phyloP scores from a whole-genome alignment of 1,139 yeast genomes.

The Yamadazyma taylorii region DNA sequence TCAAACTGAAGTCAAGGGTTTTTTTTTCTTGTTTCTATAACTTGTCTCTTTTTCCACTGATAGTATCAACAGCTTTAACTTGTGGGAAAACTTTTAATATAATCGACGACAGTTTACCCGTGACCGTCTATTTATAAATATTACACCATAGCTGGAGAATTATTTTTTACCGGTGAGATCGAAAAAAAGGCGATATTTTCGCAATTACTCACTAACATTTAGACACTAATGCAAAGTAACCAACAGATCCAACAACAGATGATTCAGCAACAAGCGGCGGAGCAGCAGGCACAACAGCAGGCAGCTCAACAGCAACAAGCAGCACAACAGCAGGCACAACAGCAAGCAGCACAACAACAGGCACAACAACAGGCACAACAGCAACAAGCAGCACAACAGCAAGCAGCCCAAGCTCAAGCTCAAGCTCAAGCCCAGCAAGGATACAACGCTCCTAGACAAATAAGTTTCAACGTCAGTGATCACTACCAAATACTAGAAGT shows the following conservation, averaged over 20 bases:
- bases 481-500: slow-evolving; percentile 83
- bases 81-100: too few species aligned
- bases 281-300: slow-evolving; percentile 6
- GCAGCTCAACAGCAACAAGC: slow-evolving; percentile 9
- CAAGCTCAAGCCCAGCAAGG: slow-evolving; percentile 9
- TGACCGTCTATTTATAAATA: too few species aligned
- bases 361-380: slow-evolving; percentile 3
- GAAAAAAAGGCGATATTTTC: not conserved
- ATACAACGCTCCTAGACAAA: slow-evolving; percentile 36
- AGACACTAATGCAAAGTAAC: not conserved
- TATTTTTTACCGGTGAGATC: not conserved
- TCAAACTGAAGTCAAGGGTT: too few species aligned
- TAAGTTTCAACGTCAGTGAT: slow-evolving; percentile 83
- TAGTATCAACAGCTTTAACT: too few species aligned
- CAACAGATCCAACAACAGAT: not conserved
- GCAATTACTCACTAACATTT: not conserved
- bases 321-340: slow-evolving; percentile 4
- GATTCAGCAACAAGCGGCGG: slow-evolving; percentile 5
- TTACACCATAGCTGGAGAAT: too few species aligned
- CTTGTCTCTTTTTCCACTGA: too few species aligned
- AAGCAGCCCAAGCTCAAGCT: slow-evolving; percentile 7
- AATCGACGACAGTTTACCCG: too few species aligned
- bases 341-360: slow-evolving; percentile 1
- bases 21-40: too few species aligned
- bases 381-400: slow-evolving; percentile 9